These are phyloP conservation scores for Acanthochlamys bracteata DNA, from an alignment of 106 monocot genomes.

Conservation along the genomic window DNA sequence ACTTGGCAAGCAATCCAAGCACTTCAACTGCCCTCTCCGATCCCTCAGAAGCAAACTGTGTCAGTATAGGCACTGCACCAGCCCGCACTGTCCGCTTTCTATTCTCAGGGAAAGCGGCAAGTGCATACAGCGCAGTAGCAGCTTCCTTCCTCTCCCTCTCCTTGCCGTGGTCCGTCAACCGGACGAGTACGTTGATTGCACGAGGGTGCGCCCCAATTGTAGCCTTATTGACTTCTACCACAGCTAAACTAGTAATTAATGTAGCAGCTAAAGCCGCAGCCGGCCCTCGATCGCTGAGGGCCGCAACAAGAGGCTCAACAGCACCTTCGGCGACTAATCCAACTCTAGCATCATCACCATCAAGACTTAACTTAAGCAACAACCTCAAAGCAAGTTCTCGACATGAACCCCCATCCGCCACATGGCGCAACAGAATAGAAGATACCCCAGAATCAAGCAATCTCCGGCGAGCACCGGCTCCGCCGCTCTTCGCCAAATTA, in stretches of 20 bases:
- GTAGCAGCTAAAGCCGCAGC: slow-evolving; percentile 44
- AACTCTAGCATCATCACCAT: slow-evolving; percentile 58
- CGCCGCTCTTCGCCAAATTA: slow-evolving; percentile 6
- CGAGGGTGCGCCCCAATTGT: slow-evolving; percentile 46
- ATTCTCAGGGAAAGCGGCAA: slow-evolving; percentile 56
- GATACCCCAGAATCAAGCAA: slow-evolving; percentile 19
- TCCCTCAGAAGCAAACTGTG: slow-evolving; percentile 30
- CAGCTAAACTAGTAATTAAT: slow-evolving; percentile 43
- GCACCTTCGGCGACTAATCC: slow-evolving; percentile 67
- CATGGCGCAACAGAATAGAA: slow-evolving; percentile 16
- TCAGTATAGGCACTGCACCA: slow-evolving; percentile 35
- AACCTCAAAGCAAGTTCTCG: slow-evolving; percentile 35
- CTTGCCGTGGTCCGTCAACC: slow-evolving; percentile 20
- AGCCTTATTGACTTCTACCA: slow-evolving; percentile 60
- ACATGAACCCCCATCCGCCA: slow-evolving; percentile 22
- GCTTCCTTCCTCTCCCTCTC: slow-evolving; percentile 34
- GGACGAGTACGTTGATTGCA: slow-evolving; percentile 26
- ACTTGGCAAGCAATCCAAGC: slow-evolving; percentile 42
- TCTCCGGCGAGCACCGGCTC: slow-evolving; percentile 14
- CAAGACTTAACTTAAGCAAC: slow-evolving; percentile 43
- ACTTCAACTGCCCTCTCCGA: slow-evolving; percentile 56
- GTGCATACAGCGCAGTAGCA: slow-evolving; percentile 38
- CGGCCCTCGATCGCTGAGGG: slow-evolving; percentile 7
- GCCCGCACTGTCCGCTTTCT: slow-evolving; percentile 23
- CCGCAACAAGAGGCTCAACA: slow-evolving; percentile 24